Conservation (phyloP, 768 basidiomycete genomes). For the Daedaleopsis nitida region DNA sequence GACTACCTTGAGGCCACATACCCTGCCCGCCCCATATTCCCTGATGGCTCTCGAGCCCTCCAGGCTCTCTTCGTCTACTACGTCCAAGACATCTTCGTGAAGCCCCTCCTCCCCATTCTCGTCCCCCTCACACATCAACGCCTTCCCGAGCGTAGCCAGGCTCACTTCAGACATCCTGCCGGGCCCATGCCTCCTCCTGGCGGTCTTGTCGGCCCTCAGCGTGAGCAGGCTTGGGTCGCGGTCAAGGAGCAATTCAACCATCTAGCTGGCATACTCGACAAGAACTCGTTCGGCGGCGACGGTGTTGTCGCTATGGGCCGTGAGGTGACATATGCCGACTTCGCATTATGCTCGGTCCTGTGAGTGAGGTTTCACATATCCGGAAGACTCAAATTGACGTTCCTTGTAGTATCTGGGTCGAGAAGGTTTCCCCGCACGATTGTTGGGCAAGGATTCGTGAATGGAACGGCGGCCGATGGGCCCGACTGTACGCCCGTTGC, state of each 20-base stretch:
- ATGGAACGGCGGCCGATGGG: constrained; percentile 75
- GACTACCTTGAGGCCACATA: constrained; percentile 73
- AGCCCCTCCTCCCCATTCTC: constrained; percentile 70
- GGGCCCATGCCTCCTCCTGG: constrained; percentile 18
- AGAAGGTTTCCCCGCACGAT: constrained; percentile 70
- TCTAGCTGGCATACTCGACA: constrained; percentile 64
- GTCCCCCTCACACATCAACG: constrained; percentile 67
- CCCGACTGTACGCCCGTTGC: constrained; percentile 61
- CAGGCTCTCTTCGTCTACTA: constrained; percentile 73
- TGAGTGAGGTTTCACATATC: constrained; percentile 11
- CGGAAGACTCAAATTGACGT: neutral
- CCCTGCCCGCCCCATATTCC: constrained; percentile 70
- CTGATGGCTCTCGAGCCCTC: constrained; percentile 67
- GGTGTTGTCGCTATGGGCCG: constrained; percentile 65
- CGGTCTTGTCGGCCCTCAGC: constrained; percentile 42
- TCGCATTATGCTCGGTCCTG: constrained; percentile 69
- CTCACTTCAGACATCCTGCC: constrained; percentile 42
- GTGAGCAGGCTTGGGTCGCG: constrained; percentile 65
- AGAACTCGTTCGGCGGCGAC: constrained; percentile 65
- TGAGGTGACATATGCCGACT: constrained; percentile 73
- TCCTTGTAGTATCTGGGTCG: constrained; percentile 57
- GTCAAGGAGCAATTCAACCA: constrained; percentile 71
- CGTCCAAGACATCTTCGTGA: constrained; percentile 63
- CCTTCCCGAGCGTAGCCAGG: constrained; percentile 56
- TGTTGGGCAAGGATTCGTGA: constrained; percentile 69